A percentile compares a stretch with the other conserved stretches of the same genome.
phyloP scores from a whole-genome alignment of 2,329 filamentous ascomycete species.

The Botrytis porri region DNA sequence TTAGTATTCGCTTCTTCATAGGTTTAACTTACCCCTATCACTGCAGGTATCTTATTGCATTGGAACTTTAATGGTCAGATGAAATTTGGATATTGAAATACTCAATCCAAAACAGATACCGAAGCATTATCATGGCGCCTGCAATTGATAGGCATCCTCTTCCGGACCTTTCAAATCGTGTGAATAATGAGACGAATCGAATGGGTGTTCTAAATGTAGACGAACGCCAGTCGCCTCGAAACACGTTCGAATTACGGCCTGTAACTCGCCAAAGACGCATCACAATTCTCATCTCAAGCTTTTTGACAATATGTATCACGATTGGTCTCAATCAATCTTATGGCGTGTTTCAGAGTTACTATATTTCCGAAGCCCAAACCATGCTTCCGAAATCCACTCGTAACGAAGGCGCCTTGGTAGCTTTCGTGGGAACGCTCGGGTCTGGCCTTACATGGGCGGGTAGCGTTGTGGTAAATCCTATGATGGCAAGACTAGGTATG shows the following conservation, averaged over 20 bases:
- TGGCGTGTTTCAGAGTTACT: slow-evolving; percentile 50
- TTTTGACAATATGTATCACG: slow-evolving; percentile 46
- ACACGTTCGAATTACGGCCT: slow-evolving; percentile 42
- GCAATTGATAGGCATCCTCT: slow-evolving; percentile 14
- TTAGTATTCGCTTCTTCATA: background rate
- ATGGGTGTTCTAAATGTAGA: background rate
- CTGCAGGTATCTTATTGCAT: background rate
- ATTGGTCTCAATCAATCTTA: slow-evolving; percentile 50
- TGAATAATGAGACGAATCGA: slow-evolving; percentile 24
- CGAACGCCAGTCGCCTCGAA: background rate
- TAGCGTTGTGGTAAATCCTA: slow-evolving; percentile 48
- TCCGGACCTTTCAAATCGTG: slow-evolving; percentile 20
- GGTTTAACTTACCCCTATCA: background rate
- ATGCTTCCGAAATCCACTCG: slow-evolving; percentile 40
- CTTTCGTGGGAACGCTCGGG: slow-evolving; percentile 49
- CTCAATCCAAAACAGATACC: background rate
- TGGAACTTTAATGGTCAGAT: background rate
- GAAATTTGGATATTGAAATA: background rate
- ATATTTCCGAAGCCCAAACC: slow-evolving; percentile 43
- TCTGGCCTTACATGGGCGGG: slow-evolving; percentile 50
- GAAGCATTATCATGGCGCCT: background rate
- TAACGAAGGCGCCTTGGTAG: slow-evolving; percentile 44
- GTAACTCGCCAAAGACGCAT: slow-evolving; percentile 41
- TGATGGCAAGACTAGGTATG: slow-evolving; percentile 45
- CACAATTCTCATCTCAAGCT: slow-evolving; percentile 44